Evolutionary conservation across 2,329 filamentous ascomycete genomes (phyloP), one percentile per base, ranked within the genome.

Genomic region (Penicillium sp.): DNA sequence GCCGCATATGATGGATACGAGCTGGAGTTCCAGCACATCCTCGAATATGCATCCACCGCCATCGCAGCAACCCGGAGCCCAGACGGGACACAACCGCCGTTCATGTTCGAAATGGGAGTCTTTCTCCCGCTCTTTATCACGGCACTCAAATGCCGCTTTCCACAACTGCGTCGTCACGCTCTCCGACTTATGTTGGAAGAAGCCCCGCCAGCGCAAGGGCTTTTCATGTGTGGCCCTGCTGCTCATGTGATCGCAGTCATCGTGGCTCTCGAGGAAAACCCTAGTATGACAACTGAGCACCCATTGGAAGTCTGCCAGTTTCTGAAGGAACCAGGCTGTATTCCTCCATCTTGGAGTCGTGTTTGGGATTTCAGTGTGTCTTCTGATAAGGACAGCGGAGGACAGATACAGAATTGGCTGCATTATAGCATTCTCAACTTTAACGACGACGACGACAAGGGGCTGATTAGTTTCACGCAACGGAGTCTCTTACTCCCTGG

Each of bases 81-180:
- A 3, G 59, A 65, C 35, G 66, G 61, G 13, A 52, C 57, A 30
- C 66, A 68, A 25, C 66, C 65, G 2, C 55, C 55, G 1, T 65
- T 68, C 45, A 63, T 55, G 52, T 67, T 68, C 11, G 66, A 68
- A 40, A 63, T 60, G 52, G 64, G 66, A 5, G 58, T 68, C 3
- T 68, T 66, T 26, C 63, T 68, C 19, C 65, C 66, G 11, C 63
- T 64, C 7, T 67, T 67, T 28, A 65, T 68, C 33, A 64, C 66
- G 5, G 61, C 59, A 2, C 63, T 67, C 13, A 67, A 65, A 38
- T 67, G 61, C 26, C 60, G 60, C 2, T 55, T 57, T 13, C 65
- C 65, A 26, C 37, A 55, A n/a, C 6, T 64, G 8, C 66, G 65
- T 26, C 61, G 65, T 14, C 58, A 49, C 14, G 66, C 63, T 5